A percentile compares a stretch with the other conserved stretches of the same genome.
phyloP scores from a whole-genome alignment of 2,329 filamentous ascomycete species.

The Fusarium bactridioides region DNA sequence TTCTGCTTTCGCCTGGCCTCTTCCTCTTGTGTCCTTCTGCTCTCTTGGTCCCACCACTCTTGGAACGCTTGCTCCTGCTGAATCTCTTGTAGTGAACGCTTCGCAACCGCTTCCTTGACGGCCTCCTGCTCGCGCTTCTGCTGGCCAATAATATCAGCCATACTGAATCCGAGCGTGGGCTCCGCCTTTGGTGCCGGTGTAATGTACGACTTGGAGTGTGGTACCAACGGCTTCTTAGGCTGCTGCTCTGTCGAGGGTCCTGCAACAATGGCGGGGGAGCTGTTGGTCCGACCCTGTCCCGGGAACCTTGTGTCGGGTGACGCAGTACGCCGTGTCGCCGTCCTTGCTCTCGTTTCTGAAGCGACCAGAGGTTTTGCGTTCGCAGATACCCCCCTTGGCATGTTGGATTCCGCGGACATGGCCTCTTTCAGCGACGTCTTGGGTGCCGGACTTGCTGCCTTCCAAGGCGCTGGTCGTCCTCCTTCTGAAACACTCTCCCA shows the following conservation, averaged over 20 bases:
- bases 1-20: slow-evolving; percentile 55
- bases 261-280: slow-evolving; percentile 42
- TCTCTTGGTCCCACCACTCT: slow-evolving; percentile 94
- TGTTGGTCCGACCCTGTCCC: slow-evolving; percentile 59
- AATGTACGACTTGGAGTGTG: slow-evolving; percentile 69
- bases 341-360: slow-evolving; percentile 50
- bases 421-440: slow-evolving; percentile 62
- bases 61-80: slow-evolving; percentile 97
- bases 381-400: slow-evolving; percentile 41
- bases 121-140: slow-evolving; percentile 85
- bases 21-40: slow-evolving; percentile 72
- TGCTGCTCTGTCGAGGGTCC: slow-evolving; percentile 41
- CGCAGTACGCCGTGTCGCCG: slow-evolving; percentile 58
- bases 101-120: slow-evolving; percentile 83
- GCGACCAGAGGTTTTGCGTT: slow-evolving; percentile 54
- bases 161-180: slow-evolving; percentile 72
- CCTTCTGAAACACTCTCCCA: slow-evolving; percentile 55
- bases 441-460: slow-evolving; percentile 58
- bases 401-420: slow-evolving; percentile 46
- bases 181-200: slow-evolving; percentile 67
- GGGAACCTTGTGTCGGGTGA: slow-evolving; percentile 71
- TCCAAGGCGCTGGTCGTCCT: slow-evolving; percentile 70
- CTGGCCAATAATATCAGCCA: slow-evolving; percentile 88
- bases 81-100: slow-evolving; percentile 90
- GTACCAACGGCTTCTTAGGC: slow-evolving; percentile 55